Evolutionary conservation across 2,329 filamentous ascomycete species (phyloP).

Genomic region (Knufia petricola): DNA sequence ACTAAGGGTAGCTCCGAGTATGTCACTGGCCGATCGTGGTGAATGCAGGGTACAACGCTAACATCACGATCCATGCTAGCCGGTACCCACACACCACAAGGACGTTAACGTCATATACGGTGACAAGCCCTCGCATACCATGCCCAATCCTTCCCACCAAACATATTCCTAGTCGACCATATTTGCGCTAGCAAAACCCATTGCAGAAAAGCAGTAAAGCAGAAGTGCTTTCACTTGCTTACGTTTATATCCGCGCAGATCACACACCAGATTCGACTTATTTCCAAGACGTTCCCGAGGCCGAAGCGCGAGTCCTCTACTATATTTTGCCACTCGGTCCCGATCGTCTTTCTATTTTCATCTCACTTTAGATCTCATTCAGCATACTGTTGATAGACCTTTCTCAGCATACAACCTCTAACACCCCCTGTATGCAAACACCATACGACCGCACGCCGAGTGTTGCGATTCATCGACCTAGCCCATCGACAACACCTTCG

Average conservation of each 20-base stretch:
- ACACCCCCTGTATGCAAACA: slow-evolving; percentile 12
- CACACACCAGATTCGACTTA: not conserved
- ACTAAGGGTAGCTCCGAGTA: not conserved
- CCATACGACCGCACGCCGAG: slow-evolving; percentile 13
- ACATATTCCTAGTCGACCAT: not conserved
- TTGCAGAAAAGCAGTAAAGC: not conserved
- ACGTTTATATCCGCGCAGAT: not conserved
- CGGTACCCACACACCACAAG: not conserved
- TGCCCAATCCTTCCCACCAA: not conserved
- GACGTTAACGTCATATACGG: not conserved
- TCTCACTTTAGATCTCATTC: slow-evolving; percentile 2
- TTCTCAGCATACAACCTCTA: not conserved
- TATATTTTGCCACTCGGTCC: slow-evolving; percentile 15
- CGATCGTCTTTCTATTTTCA: slow-evolving; percentile 13
- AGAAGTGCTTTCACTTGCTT: not conserved
- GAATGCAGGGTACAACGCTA: not conserved
- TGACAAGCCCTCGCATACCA: not conserved
- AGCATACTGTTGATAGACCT: not conserved
- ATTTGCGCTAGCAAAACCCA: not conserved
- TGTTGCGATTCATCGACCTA: slow-evolving; percentile 20
- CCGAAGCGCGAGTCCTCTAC: not conserved
- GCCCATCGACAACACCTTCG: slow-evolving; percentile 11
- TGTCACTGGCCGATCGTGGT: not conserved
- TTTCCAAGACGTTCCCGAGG: not conserved
- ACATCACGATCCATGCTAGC: not conserved